Evolutionary conservation across 2,329 filamentous ascomycete species (phyloP), one percentile per base, ranked within the genome.

Genomic region (Sarocladium brachiariae): DNA sequence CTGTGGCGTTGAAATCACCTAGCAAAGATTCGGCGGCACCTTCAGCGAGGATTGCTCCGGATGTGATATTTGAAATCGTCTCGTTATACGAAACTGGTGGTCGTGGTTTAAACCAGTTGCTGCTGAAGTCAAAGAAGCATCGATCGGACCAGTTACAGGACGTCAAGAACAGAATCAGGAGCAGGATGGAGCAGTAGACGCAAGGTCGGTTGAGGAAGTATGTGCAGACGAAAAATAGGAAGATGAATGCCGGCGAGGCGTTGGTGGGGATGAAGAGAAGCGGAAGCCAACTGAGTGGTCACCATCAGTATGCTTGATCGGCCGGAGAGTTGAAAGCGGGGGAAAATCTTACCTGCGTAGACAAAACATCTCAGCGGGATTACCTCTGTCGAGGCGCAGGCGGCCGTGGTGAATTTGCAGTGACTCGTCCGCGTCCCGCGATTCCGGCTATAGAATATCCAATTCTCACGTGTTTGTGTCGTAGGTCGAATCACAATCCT

Each of bases 131-230:
- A 75, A 97, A 93, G 72, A 97, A 93, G 65, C 88, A 93, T 50
- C 84, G 83, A 65, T 91, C 87, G 57, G 86, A 87, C 88, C 88
- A 93, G 77, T 91, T 86, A 69, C 88, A 93, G 23, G 86, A 90
- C 23, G 90, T 95, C 58, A 91, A 80, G 74, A 96, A 95, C 59
- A 99, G 89, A 60, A 97, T 90, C 57, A 96, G 80, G 46, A 99
- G 88, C 50, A 99, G 86, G 55, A 96, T 84, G 54, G 90, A 96
- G 80, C 93, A 99, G 78, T 99, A 99, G 60, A 96, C 86, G 74
- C 93, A 99, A 50, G 93, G 93, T 51, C 92, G 85, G 72, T 96
- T 95, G 61, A 99, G 84, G 70, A 95, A 88, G 76, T 96, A 97
- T 57, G 91, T 96, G 68, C 91, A 89, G 57, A 89, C 78, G 73